A percentile compares a stretch with the other conserved stretches of the same genome.
Evolutionary conservation across 768 basidiomycete species (phyloP).

Genomic region (Lactarius psammicola): DNA sequence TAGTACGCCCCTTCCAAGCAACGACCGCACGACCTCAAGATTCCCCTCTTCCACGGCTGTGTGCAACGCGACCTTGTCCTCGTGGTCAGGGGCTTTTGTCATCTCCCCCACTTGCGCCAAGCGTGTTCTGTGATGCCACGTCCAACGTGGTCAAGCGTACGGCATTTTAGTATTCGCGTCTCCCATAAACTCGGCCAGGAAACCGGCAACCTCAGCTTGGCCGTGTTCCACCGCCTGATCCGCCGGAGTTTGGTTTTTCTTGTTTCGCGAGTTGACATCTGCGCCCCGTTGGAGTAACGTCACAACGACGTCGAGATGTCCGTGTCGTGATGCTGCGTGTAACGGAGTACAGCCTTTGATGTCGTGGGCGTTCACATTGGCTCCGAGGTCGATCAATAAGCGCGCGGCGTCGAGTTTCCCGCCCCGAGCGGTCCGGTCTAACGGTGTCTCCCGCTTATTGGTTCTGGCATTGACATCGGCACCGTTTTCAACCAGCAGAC

Average conservation of each 20-base stretch:
- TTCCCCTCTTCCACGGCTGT: neutral
- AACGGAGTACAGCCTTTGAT: constrained; percentile 1
- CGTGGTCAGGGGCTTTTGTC: no score
- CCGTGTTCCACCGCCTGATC: neutral
- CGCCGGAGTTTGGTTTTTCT: neutral
- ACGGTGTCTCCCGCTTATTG: neutral
- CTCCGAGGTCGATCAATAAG: constrained; percentile 12
- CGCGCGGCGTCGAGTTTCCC: constrained; percentile 3
- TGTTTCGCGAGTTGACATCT: neutral
- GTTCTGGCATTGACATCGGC: neutral
- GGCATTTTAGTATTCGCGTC: neutral
- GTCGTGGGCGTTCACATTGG: neutral
- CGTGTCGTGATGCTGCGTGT: neutral
- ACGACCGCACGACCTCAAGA: neutral
- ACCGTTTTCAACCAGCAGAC: neutral
- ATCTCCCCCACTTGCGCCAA: neutral
- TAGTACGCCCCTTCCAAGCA: neutral
- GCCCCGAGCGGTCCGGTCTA: neutral
- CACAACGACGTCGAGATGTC: neutral
- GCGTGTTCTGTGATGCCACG: neutral
- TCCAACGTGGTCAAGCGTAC: neutral
- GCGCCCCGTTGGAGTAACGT: neutral
- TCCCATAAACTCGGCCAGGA: neutral
- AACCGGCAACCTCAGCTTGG: neutral
- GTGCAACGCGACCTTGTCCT: neutral